Evolutionary conservation across 2,329 filamentous ascomycete genomes (phyloP).

Genomic region (Madurella fahalii): DNA sequence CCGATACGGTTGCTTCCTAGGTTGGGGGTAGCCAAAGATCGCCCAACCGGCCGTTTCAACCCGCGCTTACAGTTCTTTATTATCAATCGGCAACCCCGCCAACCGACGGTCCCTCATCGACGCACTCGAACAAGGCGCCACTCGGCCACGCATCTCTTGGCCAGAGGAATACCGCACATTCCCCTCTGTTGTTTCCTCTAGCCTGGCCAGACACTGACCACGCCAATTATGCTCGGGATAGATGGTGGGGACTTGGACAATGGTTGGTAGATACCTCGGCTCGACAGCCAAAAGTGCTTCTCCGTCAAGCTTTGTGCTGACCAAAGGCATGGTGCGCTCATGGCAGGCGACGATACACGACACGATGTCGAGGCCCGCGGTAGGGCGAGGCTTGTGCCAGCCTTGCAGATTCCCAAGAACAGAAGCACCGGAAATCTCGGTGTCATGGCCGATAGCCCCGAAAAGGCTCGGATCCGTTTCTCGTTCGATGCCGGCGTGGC

Average conservation of each 20-base stretch:
- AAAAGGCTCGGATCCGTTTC: slow-evolving; percentile 63
- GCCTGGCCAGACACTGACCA: slow-evolving; percentile 10
- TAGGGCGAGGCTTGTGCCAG: slow-evolving; percentile 42
- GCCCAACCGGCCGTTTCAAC: not conserved
- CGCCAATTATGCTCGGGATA: slow-evolving; percentile 43
- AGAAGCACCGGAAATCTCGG: slow-evolving; percentile 61
- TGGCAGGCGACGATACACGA: slow-evolving; percentile 39
- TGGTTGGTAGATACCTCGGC: slow-evolving; percentile 32
- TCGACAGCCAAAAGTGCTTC: not conserved
- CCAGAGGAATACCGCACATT: not conserved
- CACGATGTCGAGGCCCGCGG: slow-evolving; percentile 39
- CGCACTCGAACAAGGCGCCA: slow-evolving; percentile 7
- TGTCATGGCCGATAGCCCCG: slow-evolving; percentile 46
- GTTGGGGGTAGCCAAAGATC: not conserved
- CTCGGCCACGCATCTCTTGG: slow-evolving; percentile 3
- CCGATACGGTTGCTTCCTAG: no score
- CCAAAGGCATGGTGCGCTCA: slow-evolving; percentile 5
- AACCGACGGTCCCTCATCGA: slow-evolving; percentile 8
- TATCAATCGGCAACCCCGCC: slow-evolving; percentile 6
- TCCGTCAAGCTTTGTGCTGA: slow-evolving; percentile 13
- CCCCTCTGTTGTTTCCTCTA: slow-evolving; percentile 9
- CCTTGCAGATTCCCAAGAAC: slow-evolving; percentile 58
- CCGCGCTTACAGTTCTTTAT: not conserved
- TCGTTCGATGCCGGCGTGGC: slow-evolving; percentile 70
- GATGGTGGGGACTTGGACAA: slow-evolving; percentile 40